Percentiles rank a stretch among this genome's conserved stretches.
These are phyloP conservation scores for Graphiopsis chlorocephala DNA, from an alignment of 2,329 filamentous ascomycete species.

Conservation along the genomic window DNA sequence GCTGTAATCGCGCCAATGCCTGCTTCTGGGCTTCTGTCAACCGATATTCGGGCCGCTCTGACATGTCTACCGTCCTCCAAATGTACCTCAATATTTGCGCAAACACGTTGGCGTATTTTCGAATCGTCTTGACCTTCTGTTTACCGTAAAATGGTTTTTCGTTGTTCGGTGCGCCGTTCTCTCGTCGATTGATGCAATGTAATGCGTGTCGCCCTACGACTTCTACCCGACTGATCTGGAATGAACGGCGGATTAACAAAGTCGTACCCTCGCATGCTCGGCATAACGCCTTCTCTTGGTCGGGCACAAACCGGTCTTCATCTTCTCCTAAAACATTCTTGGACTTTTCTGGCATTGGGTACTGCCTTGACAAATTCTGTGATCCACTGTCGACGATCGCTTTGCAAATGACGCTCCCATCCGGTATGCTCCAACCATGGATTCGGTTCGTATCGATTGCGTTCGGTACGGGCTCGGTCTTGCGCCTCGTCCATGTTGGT, in stretches of 20 bases:
- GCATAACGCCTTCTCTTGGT: background rate
- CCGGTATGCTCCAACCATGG: conserved; percentile 10
- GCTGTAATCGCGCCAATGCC: conserved; percentile 6
- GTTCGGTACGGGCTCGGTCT: conserved; percentile 1
- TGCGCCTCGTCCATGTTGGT: conserved; percentile 6
- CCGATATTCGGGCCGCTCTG: conserved; percentile 6
- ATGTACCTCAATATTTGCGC: conserved; percentile 9
- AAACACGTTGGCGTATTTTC: conserved; percentile 1
- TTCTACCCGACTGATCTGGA: background rate
- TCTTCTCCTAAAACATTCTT: conserved; percentile 1
- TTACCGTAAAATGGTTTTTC: conserved; percentile 10
- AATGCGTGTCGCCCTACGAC: conserved; percentile 1
- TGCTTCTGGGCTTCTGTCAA: conserved; percentile 1
- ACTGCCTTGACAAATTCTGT: conserved; percentile 5
- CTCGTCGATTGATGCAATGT: conserved; percentile 2
- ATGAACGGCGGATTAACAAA: conserved; percentile 1
- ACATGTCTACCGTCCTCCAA: conserved; percentile 3
- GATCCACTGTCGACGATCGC: background rate
- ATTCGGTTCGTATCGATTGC: conserved; percentile 9
- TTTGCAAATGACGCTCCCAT: conserved; percentile 7
- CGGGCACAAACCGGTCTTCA: background rate
- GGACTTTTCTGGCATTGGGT: conserved; percentile 2
- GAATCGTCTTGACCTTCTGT: conserved; percentile 7
- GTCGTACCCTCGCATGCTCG: background rate
- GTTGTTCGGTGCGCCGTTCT: conserved; percentile 3